Evolutionary conservation across 768 basidiomycete genomes (phyloP).

Genomic region (Amanita rubescens): DNA sequence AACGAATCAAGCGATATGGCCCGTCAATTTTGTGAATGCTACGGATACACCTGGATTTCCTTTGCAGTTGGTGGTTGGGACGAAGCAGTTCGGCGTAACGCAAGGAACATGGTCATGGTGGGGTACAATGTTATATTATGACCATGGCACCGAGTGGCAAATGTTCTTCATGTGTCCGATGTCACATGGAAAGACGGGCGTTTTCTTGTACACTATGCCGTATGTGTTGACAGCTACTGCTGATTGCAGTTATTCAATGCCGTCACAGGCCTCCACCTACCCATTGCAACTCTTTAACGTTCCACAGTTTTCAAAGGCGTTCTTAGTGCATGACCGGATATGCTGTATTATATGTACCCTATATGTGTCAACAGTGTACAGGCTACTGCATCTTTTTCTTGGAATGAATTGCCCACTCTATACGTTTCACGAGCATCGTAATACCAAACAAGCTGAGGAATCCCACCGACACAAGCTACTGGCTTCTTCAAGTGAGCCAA

Average conservation of each 20-base stretch:
- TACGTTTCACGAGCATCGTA: constrained; percentile 34
- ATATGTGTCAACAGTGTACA: constrained; percentile 14
- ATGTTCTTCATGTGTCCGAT: constrained; percentile 37
- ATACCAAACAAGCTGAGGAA: constrained; percentile 60
- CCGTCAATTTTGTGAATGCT: constrained; percentile 47
- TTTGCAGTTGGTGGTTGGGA: constrained; percentile 39
- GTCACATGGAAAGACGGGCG: constrained; percentile 28
- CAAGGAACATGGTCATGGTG: constrained; percentile 47
- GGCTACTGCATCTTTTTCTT: constrained; percentile 31
- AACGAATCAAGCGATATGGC: constrained; percentile 51
- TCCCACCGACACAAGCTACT: constrained; percentile 62
- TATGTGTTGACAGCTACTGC: constrained; percentile 21
- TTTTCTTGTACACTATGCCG: constrained; percentile 43
- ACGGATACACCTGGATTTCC: constrained; percentile 36
- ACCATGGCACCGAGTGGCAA: constrained; percentile 33
- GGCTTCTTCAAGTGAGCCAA: constrained; percentile 86
- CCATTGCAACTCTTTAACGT: constrained; percentile 28
- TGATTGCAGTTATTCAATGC: neutral
- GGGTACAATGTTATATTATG: constrained; percentile 48
- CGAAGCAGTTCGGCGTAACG: constrained; percentile 29
- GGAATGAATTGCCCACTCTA: constrained; percentile 39
- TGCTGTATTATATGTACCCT: constrained; percentile 1
- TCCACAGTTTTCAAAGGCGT: constrained; percentile 26
- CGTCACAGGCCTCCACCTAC: constrained; percentile 25
- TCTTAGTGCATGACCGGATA: neutral